phyloP scores from a whole-genome alignment of 441 rosid species.

The Syzygium syzygioides region DNA sequence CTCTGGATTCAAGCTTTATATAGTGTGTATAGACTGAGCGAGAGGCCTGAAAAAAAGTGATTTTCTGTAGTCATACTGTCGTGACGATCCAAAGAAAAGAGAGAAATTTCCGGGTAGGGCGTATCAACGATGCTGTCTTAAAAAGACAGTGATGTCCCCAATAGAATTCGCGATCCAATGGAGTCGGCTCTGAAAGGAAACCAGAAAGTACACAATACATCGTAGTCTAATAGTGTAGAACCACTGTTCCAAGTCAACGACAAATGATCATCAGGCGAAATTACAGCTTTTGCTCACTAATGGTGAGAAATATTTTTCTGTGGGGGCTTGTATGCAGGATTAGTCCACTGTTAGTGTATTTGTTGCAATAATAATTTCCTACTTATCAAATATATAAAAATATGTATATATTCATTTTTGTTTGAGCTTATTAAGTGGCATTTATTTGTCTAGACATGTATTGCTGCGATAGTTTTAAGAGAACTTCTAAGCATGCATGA shows the following conservation, averaged over 20 bases:
- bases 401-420: not conserved
- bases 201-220: not conserved
- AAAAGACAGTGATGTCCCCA: not conserved
- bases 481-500: constrained; percentile 3
- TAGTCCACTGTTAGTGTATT: not conserved
- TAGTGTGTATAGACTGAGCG: not conserved
- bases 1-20: not conserved
- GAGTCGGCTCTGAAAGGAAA: not conserved
- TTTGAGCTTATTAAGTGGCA: not conserved
- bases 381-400: not conserved
- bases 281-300: not conserved
- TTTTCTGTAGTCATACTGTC: not conserved
- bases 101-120: not conserved
- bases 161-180: not conserved
- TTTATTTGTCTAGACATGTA: not conserved
- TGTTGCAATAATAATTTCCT: not conserved
- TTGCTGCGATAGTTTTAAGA: not conserved
- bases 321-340: not conserved
- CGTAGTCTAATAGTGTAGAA: not conserved
- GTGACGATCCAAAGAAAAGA: not conserved
- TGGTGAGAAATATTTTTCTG: not conserved
- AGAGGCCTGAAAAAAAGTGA: not conserved
- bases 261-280: not conserved
- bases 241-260: not conserved
- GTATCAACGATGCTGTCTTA: not conserved